These are phyloP conservation scores for Danielozyma ontarioensis DNA, from an alignment of 805 yeast genomes.

Conservation along the genomic window DNA sequence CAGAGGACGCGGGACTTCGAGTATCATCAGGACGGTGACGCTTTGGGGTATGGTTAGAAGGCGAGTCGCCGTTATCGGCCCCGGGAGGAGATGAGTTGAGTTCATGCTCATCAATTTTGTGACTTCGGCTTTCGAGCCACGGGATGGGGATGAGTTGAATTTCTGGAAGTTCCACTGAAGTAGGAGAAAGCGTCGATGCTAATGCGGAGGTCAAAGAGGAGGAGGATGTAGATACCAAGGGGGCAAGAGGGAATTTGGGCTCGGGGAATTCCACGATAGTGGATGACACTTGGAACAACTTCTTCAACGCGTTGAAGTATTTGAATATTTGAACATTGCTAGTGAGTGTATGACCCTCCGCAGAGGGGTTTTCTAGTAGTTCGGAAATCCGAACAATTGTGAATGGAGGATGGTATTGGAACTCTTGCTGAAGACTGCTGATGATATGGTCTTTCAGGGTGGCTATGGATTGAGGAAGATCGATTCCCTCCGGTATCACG, in stretches of 20 bases:
- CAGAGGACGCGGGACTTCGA: no score
- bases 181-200: no score
- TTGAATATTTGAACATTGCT: conserved; percentile 31
- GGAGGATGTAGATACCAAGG: no score
- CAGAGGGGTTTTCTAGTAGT: conserved; percentile 35
- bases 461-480: conserved; percentile 2
- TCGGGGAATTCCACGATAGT: conserved; percentile 17
- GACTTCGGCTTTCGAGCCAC: no score
- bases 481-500: conserved; percentile 6
- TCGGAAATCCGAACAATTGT: conserved; percentile 46
- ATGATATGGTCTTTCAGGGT: conserved; percentile 20
- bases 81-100: no score
- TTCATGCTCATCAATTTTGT: no score
- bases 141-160: not conserved
- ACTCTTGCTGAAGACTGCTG: conserved; percentile 23
- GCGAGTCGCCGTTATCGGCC: no score
- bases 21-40: no score
- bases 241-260: no score
- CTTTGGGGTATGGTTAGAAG: no score
- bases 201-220: no score
- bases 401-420: conserved; percentile 39
- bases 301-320: conserved; percentile 39
- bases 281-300: conserved; percentile 25
- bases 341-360: conserved; percentile 25
- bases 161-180: no score